A percentile compares a stretch with the other conserved stretches of the same genome.
These are phyloP conservation scores for Coniochaeta sp. DNA, from an alignment of 2,329 filamentous ascomycete species.

Conservation along the genomic window DNA sequence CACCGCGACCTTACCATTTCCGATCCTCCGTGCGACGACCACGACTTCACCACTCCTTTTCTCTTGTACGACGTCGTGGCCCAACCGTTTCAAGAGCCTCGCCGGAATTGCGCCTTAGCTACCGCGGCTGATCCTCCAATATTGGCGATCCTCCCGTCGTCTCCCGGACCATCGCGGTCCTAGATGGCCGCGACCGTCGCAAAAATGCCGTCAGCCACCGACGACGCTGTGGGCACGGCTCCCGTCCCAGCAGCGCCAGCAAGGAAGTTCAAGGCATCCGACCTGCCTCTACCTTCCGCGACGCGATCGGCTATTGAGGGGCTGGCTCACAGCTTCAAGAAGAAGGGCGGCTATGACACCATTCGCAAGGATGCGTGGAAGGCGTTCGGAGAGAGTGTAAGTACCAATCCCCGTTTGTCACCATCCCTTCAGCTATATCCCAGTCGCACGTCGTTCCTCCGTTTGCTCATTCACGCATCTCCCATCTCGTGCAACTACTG, in stretches of 20 bases:
- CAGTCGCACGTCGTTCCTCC: not conserved
- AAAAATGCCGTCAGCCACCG: constrained; percentile 1
- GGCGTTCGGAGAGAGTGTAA: constrained; percentile 64
- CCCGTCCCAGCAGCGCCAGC: not conserved
- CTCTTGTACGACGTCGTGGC: too few relatives aligned
- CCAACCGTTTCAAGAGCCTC: not conserved
- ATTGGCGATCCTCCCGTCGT: not conserved
- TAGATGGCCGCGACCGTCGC: not conserved
- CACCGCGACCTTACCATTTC: too few relatives aligned
- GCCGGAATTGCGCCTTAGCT: not conserved
- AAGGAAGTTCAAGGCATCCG: constrained; percentile 51
- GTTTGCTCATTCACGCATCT: not conserved
- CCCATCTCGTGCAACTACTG: not conserved
- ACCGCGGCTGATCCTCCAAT: not conserved
- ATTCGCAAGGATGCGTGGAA: constrained; percentile 73
- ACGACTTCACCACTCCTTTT: too few relatives aligned
- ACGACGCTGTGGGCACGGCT: too few relatives aligned
- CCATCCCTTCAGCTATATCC: not conserved
- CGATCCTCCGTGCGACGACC: too few relatives aligned
- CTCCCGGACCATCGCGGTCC: not conserved
- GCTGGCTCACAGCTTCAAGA: constrained; percentile 76
- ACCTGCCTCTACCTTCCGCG: constrained; percentile 66
- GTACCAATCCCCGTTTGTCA: constrained; percentile 20
- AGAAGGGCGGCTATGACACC: constrained; percentile 75
- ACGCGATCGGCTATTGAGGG: constrained; percentile 68